Evolutionary conservation across 2,329 filamentous ascomycete species (phyloP).

Genomic region (Daldinia sp.): DNA sequence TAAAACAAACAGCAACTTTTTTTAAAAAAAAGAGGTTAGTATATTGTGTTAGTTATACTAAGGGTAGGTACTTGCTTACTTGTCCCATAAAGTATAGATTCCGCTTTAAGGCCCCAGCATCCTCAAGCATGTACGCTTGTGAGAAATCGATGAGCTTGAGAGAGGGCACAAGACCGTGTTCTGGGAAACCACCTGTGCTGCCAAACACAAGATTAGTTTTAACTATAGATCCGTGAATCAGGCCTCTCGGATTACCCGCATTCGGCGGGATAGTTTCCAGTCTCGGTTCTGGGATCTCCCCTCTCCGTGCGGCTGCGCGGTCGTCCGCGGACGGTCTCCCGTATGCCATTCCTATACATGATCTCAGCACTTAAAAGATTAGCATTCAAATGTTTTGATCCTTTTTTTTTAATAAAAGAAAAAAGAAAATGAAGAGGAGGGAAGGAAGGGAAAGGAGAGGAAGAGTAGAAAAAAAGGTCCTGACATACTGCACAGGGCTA

Average conservation of each 20-base stretch:
- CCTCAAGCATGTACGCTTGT: background rate
- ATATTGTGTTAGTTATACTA: background rate
- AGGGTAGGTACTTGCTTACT: slow-evolving; percentile 7
- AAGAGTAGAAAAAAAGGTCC: background rate
- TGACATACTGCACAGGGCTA: slow-evolving; percentile 29
- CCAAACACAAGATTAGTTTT: slow-evolving; percentile 7
- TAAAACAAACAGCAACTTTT: background rate
- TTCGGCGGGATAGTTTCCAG: slow-evolving; percentile 16
- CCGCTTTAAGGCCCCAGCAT: background rate
- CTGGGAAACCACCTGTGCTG: background rate
- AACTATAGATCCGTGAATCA: slow-evolving; percentile 4
- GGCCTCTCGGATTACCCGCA: no score
- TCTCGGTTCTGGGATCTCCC: background rate
- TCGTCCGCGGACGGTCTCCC: background rate
- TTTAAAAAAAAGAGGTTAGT: background rate
- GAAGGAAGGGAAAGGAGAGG: background rate
- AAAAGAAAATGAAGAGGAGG: background rate
- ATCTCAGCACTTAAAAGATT: slow-evolving; percentile 18
- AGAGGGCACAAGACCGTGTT: slow-evolving; percentile 7
- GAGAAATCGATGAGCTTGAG: slow-evolving; percentile 16
- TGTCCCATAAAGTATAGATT: slow-evolving; percentile 8
- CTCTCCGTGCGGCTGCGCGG: background rate
- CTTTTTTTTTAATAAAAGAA: no score
- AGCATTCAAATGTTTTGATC: background rate
- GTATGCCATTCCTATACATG: slow-evolving; percentile 14